These are phyloP conservation scores for Alternaria postmessia DNA, from an alignment of 2,329 filamentous ascomycete species.

Conservation along the genomic window DNA sequence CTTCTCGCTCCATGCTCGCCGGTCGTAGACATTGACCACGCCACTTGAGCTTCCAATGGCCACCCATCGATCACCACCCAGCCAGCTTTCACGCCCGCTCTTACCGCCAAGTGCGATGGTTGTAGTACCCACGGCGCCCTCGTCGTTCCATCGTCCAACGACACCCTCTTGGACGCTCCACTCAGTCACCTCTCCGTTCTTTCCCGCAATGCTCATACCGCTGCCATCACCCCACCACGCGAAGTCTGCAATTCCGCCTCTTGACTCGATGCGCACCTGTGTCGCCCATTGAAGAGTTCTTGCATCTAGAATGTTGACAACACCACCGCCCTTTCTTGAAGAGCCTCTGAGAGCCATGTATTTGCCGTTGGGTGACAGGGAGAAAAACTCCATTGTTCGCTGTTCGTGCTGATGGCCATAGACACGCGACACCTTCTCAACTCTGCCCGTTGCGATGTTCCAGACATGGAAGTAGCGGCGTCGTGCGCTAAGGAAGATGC, in stretches of 20 bases:
- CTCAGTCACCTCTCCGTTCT: constrained; percentile 89
- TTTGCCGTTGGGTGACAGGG: constrained; percentile 82
- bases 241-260: constrained; percentile 87
- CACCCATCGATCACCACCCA: constrained; percentile 88
- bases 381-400: constrained; percentile 89
- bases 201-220: constrained; percentile 82
- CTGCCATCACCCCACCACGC: constrained; percentile 89
- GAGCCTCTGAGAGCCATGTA: constrained; percentile 86
- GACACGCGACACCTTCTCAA: constrained; percentile 82
- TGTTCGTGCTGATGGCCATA: constrained; percentile 82
- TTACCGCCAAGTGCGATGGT: constrained; percentile 80
- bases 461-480: constrained; percentile 93
- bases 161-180: constrained; percentile 78
- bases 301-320: constrained; percentile 84
- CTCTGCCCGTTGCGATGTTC: constrained; percentile 81
- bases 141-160: constrained; percentile 85
- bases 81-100: constrained; percentile 63
- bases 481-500: constrained; percentile 87
- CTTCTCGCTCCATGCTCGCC: constrained; percentile 66
- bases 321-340: constrained; percentile 82
- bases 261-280: constrained; percentile 81
- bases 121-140: constrained; percentile 86
- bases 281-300: constrained; percentile 86
- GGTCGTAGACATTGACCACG: constrained; percentile 93
- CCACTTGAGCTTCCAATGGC: constrained; percentile 86